Base-by-base conservation (phyloP, 2,329 filamentous ascomycete species). In the Orbilia brochopaga region DNA sequence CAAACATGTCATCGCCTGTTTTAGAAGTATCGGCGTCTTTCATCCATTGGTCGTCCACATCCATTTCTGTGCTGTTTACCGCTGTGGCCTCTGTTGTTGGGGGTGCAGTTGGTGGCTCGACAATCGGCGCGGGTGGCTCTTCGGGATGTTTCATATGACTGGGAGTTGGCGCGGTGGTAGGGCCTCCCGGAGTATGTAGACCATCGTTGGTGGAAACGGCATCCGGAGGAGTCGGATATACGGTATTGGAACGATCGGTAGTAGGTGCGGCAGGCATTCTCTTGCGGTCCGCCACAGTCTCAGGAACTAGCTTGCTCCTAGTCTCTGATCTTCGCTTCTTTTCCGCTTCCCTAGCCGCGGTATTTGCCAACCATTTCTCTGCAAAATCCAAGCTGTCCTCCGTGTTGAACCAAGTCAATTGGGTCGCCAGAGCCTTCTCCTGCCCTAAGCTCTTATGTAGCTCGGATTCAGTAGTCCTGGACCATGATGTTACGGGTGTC, bases 171-270 rank as follows among this genome's bases (percentile, higher is more conserved):
- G 57, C 61, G 2, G 67, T 53, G 15, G 56, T 64, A 27, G 56
- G 56, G 6, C 51, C 60, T n/a, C 60, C 67, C 5, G 67, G 67
- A 2, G 67, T 73, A 19, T 50, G 67, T 42, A 60, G 66, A 6
- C 66, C 51, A 51, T 70, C 66, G 21, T 63, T 70, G 7, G 58
- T 60, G 27, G 67, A 61, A n/a, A 66, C 50, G 2, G 27, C 67
- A 61, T 61, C 67, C n/a, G 67, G 67, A 10, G 67, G 67, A 19
- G 67, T 73, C 24, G 67, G 67, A 48, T 73, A 73, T 8, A 73
- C 67, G 2, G 67, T 65, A 48, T 57, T 61, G 27, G 60, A 65
- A 30, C 66, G 60, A 51, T 70, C 66, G n/a, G 54, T 70, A 5
- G 53, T 64, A 13, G 66, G 66, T 13, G 53, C 37, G 4, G 48